Conservation (phyloP, 129 eudicot genomes). For the Mikania micrantha region DNA sequence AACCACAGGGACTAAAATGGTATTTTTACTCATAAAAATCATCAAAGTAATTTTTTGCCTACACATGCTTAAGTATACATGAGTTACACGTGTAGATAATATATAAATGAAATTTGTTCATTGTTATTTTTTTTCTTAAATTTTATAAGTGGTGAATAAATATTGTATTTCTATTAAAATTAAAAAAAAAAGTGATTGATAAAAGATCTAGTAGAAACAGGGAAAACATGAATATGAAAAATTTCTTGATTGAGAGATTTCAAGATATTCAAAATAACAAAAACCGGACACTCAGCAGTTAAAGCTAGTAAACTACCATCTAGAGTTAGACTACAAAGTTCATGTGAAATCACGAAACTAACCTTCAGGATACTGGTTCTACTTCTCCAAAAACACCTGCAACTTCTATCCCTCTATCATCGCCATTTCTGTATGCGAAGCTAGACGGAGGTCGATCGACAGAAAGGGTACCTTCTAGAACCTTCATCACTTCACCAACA, state of each 20-base stretch:
- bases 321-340: constrained; percentile 17
- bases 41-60: no score
- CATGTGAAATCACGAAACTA: constrained; percentile 13
- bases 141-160: no score
- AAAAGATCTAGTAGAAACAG: no score
- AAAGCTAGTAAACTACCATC: constrained; percentile 22
- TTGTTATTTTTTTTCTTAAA: no score
- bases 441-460: constrained; percentile 61
- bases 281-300: constrained; percentile 10
- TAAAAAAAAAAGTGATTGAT: no score
- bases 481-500: constrained; percentile 72
- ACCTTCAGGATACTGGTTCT: constrained; percentile 25
- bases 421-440: constrained; percentile 23
- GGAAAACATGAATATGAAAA: not conserved
- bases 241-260: constrained; percentile 7
- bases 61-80: no score
- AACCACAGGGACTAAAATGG: no score
- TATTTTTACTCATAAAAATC: no score
- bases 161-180: no score
- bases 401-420: constrained; percentile 16
- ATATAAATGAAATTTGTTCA: no score
- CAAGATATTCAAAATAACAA: constrained; percentile 11
- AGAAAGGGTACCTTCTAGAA: constrained; percentile 66
- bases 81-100: no score
- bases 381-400: constrained; percentile 25